phyloP scores from a whole-genome alignment of 2,329 filamentous ascomycete genomes.

The Fusarium sp. region DNA sequence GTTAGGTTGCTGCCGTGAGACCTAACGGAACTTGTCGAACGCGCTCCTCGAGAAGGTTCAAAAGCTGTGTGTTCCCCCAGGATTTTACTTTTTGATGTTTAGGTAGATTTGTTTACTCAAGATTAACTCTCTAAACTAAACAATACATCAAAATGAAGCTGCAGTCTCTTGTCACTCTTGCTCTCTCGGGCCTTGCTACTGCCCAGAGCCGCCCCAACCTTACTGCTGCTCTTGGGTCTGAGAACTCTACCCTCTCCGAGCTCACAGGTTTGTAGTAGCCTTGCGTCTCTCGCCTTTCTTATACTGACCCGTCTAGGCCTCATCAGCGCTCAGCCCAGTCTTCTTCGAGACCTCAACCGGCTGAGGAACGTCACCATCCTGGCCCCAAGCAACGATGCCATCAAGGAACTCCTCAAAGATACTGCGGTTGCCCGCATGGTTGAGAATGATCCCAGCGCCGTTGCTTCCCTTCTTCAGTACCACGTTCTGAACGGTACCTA shows the following conservation, averaged over 20 bases:
- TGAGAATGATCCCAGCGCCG: slow-evolving; percentile 55
- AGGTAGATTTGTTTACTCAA: background rate
- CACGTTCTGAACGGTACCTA: slow-evolving; percentile 66
- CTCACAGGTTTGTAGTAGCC: slow-evolving; percentile 36
- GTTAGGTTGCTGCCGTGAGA: slow-evolving; percentile 20
- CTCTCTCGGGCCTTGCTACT: slow-evolving; percentile 35
- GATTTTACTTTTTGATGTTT: background rate
- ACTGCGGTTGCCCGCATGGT: slow-evolving; percentile 56
- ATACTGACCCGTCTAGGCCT: slow-evolving; percentile 40
- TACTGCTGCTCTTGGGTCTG: slow-evolving; percentile 41
- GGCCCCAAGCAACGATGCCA: slow-evolving; percentile 67
- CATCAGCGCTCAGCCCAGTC: slow-evolving; percentile 42
- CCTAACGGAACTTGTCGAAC: slow-evolving; percentile 4
- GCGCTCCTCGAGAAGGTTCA: slow-evolving; percentile 10
- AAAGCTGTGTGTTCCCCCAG: slow-evolving; percentile 19
- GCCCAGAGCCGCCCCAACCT: slow-evolving; percentile 44
- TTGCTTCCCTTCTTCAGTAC: slow-evolving; percentile 65
- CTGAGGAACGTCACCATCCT: slow-evolving; percentile 57
- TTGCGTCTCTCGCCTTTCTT: background rate
- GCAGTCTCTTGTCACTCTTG: slow-evolving; percentile 35
- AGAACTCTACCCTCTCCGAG: slow-evolving; percentile 48
- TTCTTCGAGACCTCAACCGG: slow-evolving; percentile 31
- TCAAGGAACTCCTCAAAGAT: slow-evolving; percentile 62
- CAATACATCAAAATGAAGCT: slow-evolving; percentile 41
- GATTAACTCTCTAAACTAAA: slow-evolving; percentile 9